A percentile compares a stretch with the other conserved stretches of the same genome.
These are phyloP conservation scores for Fragaria ananassa DNA, from an alignment of 306 rosid genomes.

Conservation along the genomic window DNA sequence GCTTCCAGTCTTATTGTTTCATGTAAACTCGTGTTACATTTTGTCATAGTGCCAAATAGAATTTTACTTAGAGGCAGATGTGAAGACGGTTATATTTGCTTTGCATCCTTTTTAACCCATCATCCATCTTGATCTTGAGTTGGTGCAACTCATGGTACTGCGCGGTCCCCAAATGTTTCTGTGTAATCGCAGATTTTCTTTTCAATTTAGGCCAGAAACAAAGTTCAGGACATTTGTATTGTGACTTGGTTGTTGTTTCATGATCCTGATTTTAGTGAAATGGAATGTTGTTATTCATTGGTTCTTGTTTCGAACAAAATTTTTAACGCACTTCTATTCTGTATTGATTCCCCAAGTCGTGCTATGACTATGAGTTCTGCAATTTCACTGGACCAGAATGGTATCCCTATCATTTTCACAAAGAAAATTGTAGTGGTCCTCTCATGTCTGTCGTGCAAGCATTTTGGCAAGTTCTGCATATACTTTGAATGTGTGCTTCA, in stretches of 20 bases:
- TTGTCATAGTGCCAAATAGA: neutral
- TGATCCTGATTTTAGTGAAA: neutral
- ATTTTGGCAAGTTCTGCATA: conserved; percentile 8
- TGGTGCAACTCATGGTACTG: neutral
- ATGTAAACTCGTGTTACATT: neutral
- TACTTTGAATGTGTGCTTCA: neutral
- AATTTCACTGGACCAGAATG: conserved; percentile 8
- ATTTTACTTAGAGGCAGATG: neutral
- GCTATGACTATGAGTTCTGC: neutral
- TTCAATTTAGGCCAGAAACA: neutral
- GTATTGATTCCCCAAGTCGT: neutral
- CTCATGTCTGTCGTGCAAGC: neutral
- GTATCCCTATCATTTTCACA: conserved; percentile 20
- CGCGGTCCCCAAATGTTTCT: neutral
- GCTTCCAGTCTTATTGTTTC: neutral
- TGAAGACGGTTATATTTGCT: neutral
- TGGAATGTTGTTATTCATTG: neutral
- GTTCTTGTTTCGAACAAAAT: neutral
- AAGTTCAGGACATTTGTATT: neutral
- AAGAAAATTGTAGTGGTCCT: conserved; percentile 14
- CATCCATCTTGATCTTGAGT: neutral
- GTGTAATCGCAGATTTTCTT: neutral
- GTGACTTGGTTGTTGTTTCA: neutral
- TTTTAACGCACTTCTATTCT: neutral
- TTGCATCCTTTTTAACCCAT: neutral